Evolutionary conservation across 2,329 filamentous ascomycete species (phyloP), one percentile per base, ranked within the genome.

Genomic region (Diaporthe vexans): DNA sequence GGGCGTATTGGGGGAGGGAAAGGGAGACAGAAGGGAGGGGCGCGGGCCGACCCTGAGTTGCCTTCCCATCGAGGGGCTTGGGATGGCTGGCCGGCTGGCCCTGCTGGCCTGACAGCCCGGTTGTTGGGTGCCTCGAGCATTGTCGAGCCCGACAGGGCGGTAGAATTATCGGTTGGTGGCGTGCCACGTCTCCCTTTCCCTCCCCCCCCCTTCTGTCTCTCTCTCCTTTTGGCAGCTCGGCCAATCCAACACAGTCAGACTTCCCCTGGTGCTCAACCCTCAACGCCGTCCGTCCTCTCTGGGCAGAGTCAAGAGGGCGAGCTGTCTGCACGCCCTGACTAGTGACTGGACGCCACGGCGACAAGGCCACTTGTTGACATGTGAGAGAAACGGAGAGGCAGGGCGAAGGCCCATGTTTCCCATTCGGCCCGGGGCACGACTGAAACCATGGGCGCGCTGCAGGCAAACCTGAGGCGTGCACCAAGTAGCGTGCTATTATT

Each of bases 11-110:
- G 13, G 40, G 13, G 4, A 29, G 40, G 59, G 40, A 17, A 1
- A 46, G 54, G 73, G 37, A 11, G 4, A 5, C 11, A 56, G 58
- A 58, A 37, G 71, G 35, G 15, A 69, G 52, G 71, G 43, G 40
- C 37, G 73, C 73, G 73, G 73, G 61, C 73, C 73, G 73, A 71
- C 71, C 71, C 71, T 65, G 63, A 58, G 52, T 56, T 48, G 37
- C 40, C 51, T 24, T 46, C 13, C 3, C n/a, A 51, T 52, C 29
- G 26, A 35, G 43, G 43, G 58, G 58, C 58, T 26, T 61, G 58
- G 58, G 58, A 43, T 61, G 35, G 35, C 29, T 37, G 56, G 33
- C 29, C 29, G 29, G 29, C 29, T 33, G 29, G 29, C 4, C 29
- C 29, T 33, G 29, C 29, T 33, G 29, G 29, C 29, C 29, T 33